Evolutionary conservation across 73 alveolate genomes (phyloP), one percentile per base, ranked within the genome.

Genomic region (Paramecium sexaurelia): DNA sequence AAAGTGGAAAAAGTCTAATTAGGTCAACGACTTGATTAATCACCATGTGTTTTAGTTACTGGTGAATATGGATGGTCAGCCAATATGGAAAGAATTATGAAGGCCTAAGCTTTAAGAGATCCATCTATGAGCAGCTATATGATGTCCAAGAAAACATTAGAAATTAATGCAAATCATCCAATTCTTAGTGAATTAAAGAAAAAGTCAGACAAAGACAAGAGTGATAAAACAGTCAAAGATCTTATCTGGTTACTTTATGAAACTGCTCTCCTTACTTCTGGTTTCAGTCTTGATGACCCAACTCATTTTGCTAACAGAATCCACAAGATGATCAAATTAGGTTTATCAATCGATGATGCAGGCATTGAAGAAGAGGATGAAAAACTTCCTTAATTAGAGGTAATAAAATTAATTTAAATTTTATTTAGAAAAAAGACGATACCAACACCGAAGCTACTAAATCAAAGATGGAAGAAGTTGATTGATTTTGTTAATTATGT

Each of bases 51-150:
- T 75, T 96, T 98, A 84, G 99, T 98, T 89, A 98, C 99, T 73
- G 97, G 99, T 35, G 99, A 98, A 94, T 95, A 96, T 94, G 99
- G 99, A 61, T 98, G 99, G 99, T 94, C 99, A 24, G 99, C 99
- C 43, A 98, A 98, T 97, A 98, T 98, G 99, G 99, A 98, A 95
- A 97, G 99, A 92, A 98, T 98, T 96, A 98, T 98, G 99, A 93
- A 93, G 86, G 99, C 99, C 47, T 99, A 98, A 95, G 99, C 99
- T 61, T 98, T 98, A 88, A 97, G 99, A 92, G 99, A 98, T 95
- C 93, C 96, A 92, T 95, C 99, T 85, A 98, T 98, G 99, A 95
- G 99, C 85, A 92, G 98, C 43, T 98, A 98, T 97, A 98, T 98
- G 99, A 96, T 97, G 93, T 97, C 99, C 91, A 98, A 98, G 98